Evolutionary conservation across 257 asterid species (phyloP).

Genomic region (Salvia hispanica): DNA sequence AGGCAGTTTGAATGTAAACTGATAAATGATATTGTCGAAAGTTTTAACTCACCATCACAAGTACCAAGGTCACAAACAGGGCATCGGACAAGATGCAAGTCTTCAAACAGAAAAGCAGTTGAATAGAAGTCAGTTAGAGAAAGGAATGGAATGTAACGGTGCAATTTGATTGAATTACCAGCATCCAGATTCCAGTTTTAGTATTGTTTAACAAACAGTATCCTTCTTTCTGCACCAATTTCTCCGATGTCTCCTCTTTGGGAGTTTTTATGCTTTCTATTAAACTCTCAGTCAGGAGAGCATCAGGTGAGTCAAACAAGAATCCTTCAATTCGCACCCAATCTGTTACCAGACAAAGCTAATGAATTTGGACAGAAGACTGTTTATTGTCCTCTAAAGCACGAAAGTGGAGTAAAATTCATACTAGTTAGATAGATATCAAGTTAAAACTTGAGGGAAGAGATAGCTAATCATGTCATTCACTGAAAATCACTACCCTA

Average conservation of each 20-base stretch:
- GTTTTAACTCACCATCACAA: conserved; percentile 77
- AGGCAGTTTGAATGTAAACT: background rate
- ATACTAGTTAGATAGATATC: background rate
- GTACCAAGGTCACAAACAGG: conserved; percentile 91
- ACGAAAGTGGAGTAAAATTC: conserved; percentile 12
- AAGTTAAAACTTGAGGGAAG: conserved; percentile 8
- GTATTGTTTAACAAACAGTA: conserved; percentile 59
- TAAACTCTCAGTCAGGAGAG: conserved; percentile 66
- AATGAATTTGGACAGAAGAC: conserved; percentile 5
- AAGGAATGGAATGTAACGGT: conserved; percentile 12
- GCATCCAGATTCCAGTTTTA: conserved; percentile 95
- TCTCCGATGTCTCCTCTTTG: conserved; percentile 43
- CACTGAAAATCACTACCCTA: background rate
- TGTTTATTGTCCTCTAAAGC: conserved; percentile 6
- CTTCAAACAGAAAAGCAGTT: conserved; percentile 45
- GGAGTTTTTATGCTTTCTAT: conserved; percentile 47
- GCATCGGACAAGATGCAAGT: conserved; percentile 96
- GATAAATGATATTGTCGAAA: conserved; percentile 9
- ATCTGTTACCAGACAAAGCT: conserved; percentile 45
- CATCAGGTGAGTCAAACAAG: conserved; percentile 63
- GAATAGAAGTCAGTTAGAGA: conserved; percentile 27
- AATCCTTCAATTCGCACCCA: conserved; percentile 97
- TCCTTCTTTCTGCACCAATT: conserved; percentile 51
- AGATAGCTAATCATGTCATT: conserved; percentile 4
- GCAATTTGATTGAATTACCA: conserved; percentile 52